Evolutionary conservation across 257 asterid genomes (phyloP), one percentile per base, ranked within the genome.

Genomic region (Solanum dulcamara): DNA sequence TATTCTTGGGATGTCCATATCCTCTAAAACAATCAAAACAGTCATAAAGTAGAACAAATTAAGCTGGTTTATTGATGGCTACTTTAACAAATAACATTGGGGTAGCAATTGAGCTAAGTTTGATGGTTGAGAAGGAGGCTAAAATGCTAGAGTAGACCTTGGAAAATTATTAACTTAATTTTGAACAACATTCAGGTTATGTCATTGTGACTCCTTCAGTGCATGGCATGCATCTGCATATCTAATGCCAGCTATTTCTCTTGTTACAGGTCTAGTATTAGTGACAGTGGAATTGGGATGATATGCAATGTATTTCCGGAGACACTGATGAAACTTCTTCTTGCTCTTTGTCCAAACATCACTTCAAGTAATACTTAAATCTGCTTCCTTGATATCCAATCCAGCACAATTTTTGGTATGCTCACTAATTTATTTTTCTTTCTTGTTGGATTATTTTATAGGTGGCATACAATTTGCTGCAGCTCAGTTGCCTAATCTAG

Each of bases 381-480:
- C 60, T 28, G 64, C 26, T 48, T 48, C 64, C 40, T 46, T 48
- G 64, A 79, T 6, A 79, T 79, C 44, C 18, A 79, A 26, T 12
- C 17, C 28, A 70, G 66, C 7, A 26, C 5, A 57, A 60, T 53
- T 53, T 66, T 81, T 53, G 33, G 18, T 46, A 46, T 37, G 51
- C 44, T 50, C 48, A 26, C 60, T 40, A 35, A 62, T 50, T 67
- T 35, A 10, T 75, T 17, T 51, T 38, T 60, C 81, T 75, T 17
- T 75, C 59, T 77, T 77, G 62, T 17, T 72, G 53, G 42, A 26
- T 77, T 77, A 17, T 81, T 67, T 74, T 60, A 18, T 86, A 97
- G 99, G 99, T 86, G 99, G 99, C 85, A 93, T 97, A 88, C 99
- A 97, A 74, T 97, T 97, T 86, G 99, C 98, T 46, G 87, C 96